Conservation (phyloP, 306 rosid species). For the Vigna reflexopilosa region DNA sequence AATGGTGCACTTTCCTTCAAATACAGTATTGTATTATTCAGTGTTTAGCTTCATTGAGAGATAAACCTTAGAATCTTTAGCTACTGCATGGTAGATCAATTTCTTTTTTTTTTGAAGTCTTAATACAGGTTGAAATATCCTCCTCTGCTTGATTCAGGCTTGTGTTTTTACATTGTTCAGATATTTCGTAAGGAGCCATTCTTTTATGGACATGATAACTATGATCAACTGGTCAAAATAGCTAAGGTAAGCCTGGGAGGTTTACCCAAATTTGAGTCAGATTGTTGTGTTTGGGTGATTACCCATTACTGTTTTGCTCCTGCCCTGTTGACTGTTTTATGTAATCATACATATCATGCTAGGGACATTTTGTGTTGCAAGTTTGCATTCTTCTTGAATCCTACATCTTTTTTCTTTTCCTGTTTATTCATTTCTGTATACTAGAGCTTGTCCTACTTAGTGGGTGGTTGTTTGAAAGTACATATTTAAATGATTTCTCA, state of each 20-base stretch:
- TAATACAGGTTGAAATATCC: slow-evolving; percentile 33
- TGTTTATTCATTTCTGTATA: neutral
- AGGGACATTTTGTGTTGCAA: slow-evolving; percentile 5
- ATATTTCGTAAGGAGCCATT: slow-evolving; percentile 98
- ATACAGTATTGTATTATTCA: neutral
- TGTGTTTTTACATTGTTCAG: slow-evolving; percentile 55
- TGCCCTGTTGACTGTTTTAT: slow-evolving; percentile 1
- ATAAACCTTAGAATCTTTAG: slow-evolving; percentile 13
- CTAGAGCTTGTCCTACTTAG: slow-evolving; percentile 20
- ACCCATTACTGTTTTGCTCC: slow-evolving; percentile 18
- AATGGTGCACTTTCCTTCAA: slow-evolving; percentile 39
- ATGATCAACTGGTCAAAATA: slow-evolving; percentile 92
- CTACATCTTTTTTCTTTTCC: neutral
- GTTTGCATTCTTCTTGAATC: neutral
- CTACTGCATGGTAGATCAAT: slow-evolving; percentile 5
- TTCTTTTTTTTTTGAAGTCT: slow-evolving; percentile 30
- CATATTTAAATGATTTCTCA: neutral
- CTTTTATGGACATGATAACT: slow-evolving; percentile 94
- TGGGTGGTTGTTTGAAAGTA: neutral
- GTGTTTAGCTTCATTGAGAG: slow-evolving; percentile 14
- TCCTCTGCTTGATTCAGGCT: slow-evolving; percentile 53
- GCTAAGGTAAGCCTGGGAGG: slow-evolving; percentile 65
- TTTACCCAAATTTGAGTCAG: slow-evolving; percentile 15
- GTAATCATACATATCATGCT: neutral
- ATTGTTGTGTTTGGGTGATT: slow-evolving; percentile 37